phyloP scores from a whole-genome alignment of 2,329 filamentous ascomycete species.

The Chrysosporium queenslandicum region DNA sequence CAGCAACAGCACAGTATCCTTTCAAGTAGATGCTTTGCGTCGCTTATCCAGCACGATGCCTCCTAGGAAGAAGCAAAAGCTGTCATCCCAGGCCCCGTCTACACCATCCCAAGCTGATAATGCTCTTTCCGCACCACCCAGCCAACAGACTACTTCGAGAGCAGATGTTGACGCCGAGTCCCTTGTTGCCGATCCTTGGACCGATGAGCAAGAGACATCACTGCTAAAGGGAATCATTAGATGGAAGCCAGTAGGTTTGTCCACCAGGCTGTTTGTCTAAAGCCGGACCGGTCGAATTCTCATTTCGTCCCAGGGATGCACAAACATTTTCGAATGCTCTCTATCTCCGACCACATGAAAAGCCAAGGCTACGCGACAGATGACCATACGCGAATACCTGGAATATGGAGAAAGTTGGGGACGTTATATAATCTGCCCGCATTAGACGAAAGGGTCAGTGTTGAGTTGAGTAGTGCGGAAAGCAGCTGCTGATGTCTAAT shows the following conservation, averaged over 20 bases:
- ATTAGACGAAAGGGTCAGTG: slow-evolving; percentile 72
- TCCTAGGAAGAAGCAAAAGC: slow-evolving; percentile 55
- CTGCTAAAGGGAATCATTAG: slow-evolving; percentile 86
- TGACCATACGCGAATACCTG: slow-evolving; percentile 75
- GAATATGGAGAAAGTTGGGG: slow-evolving; percentile 81
- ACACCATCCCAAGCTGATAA: slow-evolving; percentile 14
- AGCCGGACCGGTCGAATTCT: not conserved
- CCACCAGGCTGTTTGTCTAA: not conserved
- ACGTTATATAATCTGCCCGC: slow-evolving; percentile 75
- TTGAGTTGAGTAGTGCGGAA: not conserved
- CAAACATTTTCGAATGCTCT: slow-evolving; percentile 86
- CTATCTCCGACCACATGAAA: slow-evolving; percentile 68
- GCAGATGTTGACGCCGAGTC: slow-evolving; percentile 35
- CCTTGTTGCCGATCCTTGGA: slow-evolving; percentile 66
- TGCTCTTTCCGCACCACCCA: slow-evolving; percentile 19
- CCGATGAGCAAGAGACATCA: slow-evolving; percentile 86
- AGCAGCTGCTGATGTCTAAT: not conserved
- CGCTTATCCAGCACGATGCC: slow-evolving; percentile 25
- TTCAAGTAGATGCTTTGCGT: too few species aligned
- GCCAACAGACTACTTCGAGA: slow-evolving; percentile 24
- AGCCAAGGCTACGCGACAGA: slow-evolving; percentile 63
- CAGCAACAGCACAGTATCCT: too few species aligned
- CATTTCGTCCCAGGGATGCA: slow-evolving; percentile 58
- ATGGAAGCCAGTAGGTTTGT: slow-evolving; percentile 86
- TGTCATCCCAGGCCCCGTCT: slow-evolving; percentile 27